Conservation (phyloP, 192 early-diverging fungal genomes). For the Coemansia sp. region DNA sequence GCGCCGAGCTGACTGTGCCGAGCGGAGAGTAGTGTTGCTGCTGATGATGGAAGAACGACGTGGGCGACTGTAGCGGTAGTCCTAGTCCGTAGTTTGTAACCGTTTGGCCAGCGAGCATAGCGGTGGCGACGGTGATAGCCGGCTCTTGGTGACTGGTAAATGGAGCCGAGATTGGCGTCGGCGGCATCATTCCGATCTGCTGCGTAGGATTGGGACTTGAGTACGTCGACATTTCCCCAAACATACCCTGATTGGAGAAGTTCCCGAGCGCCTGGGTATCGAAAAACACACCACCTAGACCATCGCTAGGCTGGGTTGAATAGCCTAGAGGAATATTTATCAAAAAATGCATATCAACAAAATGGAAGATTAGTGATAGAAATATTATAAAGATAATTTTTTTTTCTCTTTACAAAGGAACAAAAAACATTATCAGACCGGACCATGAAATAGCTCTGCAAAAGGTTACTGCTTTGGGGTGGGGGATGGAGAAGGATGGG, state of each 20-base stretch:
- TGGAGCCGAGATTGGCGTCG: constrained; percentile 40
- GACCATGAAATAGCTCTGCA: background rate
- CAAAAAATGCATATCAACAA: constrained; percentile 8
- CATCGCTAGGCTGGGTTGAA: constrained; percentile 29
- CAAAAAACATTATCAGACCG: background rate
- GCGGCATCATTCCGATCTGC: constrained; percentile 22
- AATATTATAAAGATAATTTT: background rate
- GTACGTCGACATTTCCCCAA: background rate
- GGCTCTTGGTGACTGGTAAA: background rate
- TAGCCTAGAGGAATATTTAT: constrained; percentile 48
- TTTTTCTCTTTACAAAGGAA: background rate
- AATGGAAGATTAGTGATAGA: background rate
- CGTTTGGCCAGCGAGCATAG: background rate
- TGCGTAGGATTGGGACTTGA: constrained; percentile 15
- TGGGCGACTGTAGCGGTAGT: constrained; percentile 13
- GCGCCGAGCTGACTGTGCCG: constrained; percentile 36
- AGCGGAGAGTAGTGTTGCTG: constrained; percentile 1
- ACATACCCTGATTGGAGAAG: constrained; percentile 5
- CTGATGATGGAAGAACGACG: constrained; percentile 6
- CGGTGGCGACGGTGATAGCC: background rate
- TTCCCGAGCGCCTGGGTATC: constrained; percentile 26
- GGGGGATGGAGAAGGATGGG: background rate
- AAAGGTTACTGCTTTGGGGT: constrained; percentile 8
- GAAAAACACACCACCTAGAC: constrained; percentile 27
- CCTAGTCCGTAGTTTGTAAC: background rate